A percentile compares a stretch with the other conserved stretches of the same genome.
Conservation (phyloP, 441 rosid genomes). For the Lepidium campestre region DNA sequence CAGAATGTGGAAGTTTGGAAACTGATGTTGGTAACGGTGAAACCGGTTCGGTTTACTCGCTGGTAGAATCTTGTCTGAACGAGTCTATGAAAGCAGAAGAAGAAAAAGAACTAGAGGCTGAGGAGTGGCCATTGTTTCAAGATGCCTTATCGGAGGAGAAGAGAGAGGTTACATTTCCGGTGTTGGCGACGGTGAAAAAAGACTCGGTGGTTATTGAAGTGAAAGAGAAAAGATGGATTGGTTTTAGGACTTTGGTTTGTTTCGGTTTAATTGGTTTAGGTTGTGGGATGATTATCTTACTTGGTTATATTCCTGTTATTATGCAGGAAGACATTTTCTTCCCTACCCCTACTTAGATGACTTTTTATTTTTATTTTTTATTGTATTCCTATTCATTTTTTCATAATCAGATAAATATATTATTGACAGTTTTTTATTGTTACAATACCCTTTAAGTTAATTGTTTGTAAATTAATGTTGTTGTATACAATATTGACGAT, state of each 20-base stretch:
- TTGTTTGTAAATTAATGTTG: too few relatives aligned
- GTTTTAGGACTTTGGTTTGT: conserved; percentile 5
- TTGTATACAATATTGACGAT: too few relatives aligned
- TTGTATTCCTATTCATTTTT: neutral
- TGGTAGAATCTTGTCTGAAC: neutral
- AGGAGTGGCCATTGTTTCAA: conserved; percentile 9
- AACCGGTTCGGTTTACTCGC: conserved; percentile 4
- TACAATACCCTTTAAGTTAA: too few relatives aligned
- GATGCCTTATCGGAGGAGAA: conserved; percentile 6
- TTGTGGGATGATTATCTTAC: neutral
- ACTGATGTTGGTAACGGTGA: neutral
- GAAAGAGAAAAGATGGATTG: neutral
- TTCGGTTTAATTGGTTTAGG: conserved; percentile 14
- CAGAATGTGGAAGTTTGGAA: neutral
- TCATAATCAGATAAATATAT: neutral
- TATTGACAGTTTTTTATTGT: neutral
- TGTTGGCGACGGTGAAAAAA: neutral
- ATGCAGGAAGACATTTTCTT: neutral
- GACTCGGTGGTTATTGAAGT: conserved; percentile 3
- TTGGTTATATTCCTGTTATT: neutral
- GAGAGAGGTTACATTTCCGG: neutral
- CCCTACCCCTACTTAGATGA: conserved; percentile 10
- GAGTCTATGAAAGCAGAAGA: neutral
- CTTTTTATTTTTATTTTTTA: neutral
- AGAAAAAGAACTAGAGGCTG: neutral